These are phyloP conservation scores for bread wheat (Triticum aestivum) DNA, from an alignment of 176 grass and related monocot genomes.

Conservation along the genomic window IWGSC_CS_RefSeq_v2.1 NC_057810.1:662422427-662422926, in stretches of 20 bases:
- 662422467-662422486: not conserved
- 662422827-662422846: not conserved
- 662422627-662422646: too few relatives aligned
- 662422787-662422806: too few relatives aligned
- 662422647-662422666: too few relatives aligned
- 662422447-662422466: not conserved
- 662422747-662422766: not conserved
- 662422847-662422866: not conserved
- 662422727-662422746: not conserved
- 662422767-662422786: not conserved
- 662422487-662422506: constrained; percentile 2
- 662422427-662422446: too few relatives aligned
- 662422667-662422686: not conserved
- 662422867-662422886: constrained; percentile 11
- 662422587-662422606: not conserved
- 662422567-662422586: not conserved
- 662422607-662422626: too few relatives aligned
- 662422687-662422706: not conserved
- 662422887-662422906: constrained; percentile 23
- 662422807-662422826: not conserved
- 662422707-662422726: not conserved
- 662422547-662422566: not conserved
- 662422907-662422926: constrained; percentile 28
- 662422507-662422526: constrained; percentile 15
- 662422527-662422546: not conserved